Evolutionary conservation across 1,284 basidiomycete species (phyloP), one percentile per base, ranked within the genome.

Genomic region (Irpex rosettiformis): DNA sequence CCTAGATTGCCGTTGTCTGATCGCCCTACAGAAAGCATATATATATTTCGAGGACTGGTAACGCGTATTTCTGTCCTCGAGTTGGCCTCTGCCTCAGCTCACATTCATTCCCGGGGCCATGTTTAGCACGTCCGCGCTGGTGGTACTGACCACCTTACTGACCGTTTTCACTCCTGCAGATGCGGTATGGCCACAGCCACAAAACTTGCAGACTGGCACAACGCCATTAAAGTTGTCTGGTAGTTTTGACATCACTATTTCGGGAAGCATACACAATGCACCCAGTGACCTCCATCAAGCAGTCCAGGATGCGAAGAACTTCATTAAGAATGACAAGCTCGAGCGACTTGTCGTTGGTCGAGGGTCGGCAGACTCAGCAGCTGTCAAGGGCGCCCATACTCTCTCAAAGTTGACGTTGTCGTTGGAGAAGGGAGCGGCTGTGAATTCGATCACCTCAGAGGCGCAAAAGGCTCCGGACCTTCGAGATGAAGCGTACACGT

Each of bases 171-270:
- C 67, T 18, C 68, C 68, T 16, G 69, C 58, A 1, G 33, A 61
- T 43, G 76, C 77, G 3, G 72, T 85, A 53, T 91, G 89, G 88
- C 88, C 89, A 8, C 76, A 82, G 45, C 91, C 90, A 0, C 70
- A 75, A 11, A 68, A 67, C 3, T 69, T 88, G 51, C 60, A 73
- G 21, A 77, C 79, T 0, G 89, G 88, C 22, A 69, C 74, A 0
- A 74, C 75, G 0, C 66, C 81, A 1, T 73, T 91, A 47, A 75
- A 75, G 8, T 77, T 91, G 43, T 71, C 81, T 0, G 61, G 74
- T 1, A 62, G 60, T 47, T 89, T 86, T 66, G 61, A 68, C 58
- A 79, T 85, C 67, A 61, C 69, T 10, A 59, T 79, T 52, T 62
- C 66, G 61, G 33, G 65, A 5, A 57, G 28, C 24, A 60, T 75